A percentile compares a stretch with the other conserved stretches of the same genome.
phyloP scores from a whole-genome alignment of 129 eudicot species.

The Flaveria sonorensis region DNA sequence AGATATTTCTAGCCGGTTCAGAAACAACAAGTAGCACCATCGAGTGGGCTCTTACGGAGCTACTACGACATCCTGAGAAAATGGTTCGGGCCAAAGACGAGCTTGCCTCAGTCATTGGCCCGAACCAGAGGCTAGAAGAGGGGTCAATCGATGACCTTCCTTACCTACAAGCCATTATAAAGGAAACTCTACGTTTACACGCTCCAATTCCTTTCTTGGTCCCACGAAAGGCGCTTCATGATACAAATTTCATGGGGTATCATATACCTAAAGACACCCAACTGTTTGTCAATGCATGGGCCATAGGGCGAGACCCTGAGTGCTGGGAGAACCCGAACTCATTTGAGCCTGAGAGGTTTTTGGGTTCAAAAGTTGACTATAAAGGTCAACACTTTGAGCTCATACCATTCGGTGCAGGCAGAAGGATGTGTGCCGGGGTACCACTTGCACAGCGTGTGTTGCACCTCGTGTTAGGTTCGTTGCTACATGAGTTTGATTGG shows the following conservation, averaged over 20 bases:
- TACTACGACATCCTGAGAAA: conserved; percentile 25
- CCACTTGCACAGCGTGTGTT: conserved; percentile 54
- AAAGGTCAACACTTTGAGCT: conserved; percentile 45
- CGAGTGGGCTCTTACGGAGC: conserved; percentile 43
- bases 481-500: conserved; percentile 59
- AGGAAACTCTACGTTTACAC: conserved; percentile 43
- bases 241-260: conserved; percentile 42
- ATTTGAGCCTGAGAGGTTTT: conserved; percentile 49
- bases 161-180: conserved; percentile 41
- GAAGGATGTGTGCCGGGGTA: conserved; percentile 45
- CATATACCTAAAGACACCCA: conserved; percentile 40
- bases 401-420: conserved; percentile 44
- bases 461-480: conserved; percentile 46
- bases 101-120: conserved; percentile 23
- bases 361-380: conserved; percentile 42
- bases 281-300: conserved; percentile 45
- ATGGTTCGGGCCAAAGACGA: conserved; percentile 32
- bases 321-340: conserved; percentile 37
- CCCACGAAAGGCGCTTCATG: conserved; percentile 42
- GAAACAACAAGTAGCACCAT: conserved; percentile 46
- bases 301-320: conserved; percentile 49
- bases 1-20: conserved; percentile 51
- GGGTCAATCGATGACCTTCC: conserved; percentile 37
- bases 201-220: conserved; percentile 42
- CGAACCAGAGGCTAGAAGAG: conserved; percentile 35